Conservation (phyloP, 352 stramenopile species). For the Globisporangium cystogenes region DNA sequence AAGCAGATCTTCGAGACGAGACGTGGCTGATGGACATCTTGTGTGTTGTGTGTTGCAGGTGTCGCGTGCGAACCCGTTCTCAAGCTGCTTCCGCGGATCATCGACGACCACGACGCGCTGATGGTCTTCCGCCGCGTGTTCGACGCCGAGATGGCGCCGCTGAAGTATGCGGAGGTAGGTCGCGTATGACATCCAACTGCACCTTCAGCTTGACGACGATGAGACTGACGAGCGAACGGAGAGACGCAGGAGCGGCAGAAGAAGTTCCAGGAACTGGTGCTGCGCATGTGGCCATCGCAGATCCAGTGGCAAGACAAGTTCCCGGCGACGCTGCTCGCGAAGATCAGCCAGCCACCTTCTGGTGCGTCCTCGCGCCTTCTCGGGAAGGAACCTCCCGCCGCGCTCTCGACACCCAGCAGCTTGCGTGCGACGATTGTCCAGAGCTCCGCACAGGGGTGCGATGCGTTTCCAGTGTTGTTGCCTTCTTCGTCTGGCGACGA, state of each 20-base stretch:
- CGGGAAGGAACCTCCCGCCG: background rate
- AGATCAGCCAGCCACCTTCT: constrained; percentile 4
- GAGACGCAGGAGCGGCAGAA: constrained; percentile 36
- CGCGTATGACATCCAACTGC: too few relatives aligned
- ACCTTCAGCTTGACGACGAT: background rate
- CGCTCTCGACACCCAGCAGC: background rate
- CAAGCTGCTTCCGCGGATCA: constrained; percentile 60
- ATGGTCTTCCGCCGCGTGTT: constrained; percentile 58
- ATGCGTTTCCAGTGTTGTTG: background rate
- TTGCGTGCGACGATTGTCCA: constrained; percentile 29
- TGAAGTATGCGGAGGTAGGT: constrained; percentile 43
- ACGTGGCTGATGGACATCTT: background rate
- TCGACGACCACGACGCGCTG: constrained; percentile 64
- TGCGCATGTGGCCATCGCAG: constrained; percentile 78
- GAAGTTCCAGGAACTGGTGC: constrained; percentile 63
- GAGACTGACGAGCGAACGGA: background rate
- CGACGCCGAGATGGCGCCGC: constrained; percentile 33
- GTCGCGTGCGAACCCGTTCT: constrained; percentile 60
- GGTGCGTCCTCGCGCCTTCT: background rate
- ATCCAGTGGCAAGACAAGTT: constrained; percentile 41
- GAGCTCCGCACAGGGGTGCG: constrained; percentile 48
- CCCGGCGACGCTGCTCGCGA: constrained; percentile 27
- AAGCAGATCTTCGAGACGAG: too few relatives aligned
- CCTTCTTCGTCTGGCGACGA: too few relatives aligned
- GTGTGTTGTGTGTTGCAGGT: constrained; percentile 14